Conservation (phyloP, 129 eudicot genomes). For the Escallonia herrerae region DNA sequence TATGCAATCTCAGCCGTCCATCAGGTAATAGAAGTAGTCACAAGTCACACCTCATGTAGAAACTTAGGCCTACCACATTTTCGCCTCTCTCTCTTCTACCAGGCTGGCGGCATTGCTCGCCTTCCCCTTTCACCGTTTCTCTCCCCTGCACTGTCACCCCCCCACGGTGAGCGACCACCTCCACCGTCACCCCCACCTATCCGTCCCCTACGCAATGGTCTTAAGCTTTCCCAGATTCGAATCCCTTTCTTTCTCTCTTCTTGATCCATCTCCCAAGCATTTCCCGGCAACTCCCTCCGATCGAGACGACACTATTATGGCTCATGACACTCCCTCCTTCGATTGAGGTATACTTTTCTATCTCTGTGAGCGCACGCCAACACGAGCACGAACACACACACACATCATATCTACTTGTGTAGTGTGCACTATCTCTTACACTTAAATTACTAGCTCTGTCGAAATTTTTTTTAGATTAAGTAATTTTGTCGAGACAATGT, state of each 20-base stretch:
- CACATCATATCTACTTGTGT: background rate
- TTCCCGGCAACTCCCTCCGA: constrained; percentile 21
- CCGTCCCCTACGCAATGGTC: background rate
- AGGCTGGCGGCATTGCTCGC: too few relatives aligned
- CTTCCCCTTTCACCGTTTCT: too few relatives aligned
- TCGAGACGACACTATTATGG: constrained; percentile 42
- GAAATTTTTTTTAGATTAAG: constrained; percentile 2
- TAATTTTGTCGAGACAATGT: constrained; percentile 7
- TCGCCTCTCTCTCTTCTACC: too few relatives aligned
- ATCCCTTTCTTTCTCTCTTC: background rate
- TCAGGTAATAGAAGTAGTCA: too few relatives aligned
- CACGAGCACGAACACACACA: constrained; percentile 6
- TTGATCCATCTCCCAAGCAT: constrained; percentile 12
- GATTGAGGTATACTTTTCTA: constrained; percentile 27
- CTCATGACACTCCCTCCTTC: constrained; percentile 65
- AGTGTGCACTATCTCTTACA: constrained; percentile 6
- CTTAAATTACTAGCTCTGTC: constrained; percentile 12
- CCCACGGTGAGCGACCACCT: too few relatives aligned
- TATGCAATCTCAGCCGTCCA: too few relatives aligned
- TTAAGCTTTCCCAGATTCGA: background rate
- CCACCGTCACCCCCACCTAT: too few relatives aligned
- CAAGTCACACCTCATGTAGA: too few relatives aligned
- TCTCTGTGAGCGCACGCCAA: constrained; percentile 1
- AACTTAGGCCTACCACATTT: too few relatives aligned
- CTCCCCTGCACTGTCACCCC: too few relatives aligned